phyloP scores from a whole-genome alignment of 495 filamentous ascomycete genomes.

The Podospora appendiculata region DNA sequence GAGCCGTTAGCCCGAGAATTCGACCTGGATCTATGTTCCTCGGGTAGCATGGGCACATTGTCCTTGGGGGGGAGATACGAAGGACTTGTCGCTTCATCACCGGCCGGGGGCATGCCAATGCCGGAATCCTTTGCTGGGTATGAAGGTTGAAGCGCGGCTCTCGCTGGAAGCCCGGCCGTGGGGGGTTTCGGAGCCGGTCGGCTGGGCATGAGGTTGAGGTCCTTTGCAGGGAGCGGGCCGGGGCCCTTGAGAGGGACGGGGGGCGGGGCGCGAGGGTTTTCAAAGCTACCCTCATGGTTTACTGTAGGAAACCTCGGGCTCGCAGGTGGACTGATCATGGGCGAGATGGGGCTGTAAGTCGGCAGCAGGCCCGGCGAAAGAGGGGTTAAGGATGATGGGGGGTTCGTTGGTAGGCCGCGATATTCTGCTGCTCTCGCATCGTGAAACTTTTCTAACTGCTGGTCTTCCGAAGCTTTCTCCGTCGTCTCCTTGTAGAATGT shows the following conservation, averaged over 20 bases:
- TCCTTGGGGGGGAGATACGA: conserved; percentile 41
- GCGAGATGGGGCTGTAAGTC: conserved; percentile 47
- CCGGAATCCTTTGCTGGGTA: conserved; percentile 44
- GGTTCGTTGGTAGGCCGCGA: conserved; percentile 31
- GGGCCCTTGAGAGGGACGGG: conserved; percentile 61
- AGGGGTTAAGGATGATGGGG: conserved; percentile 32
- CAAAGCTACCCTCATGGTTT: conserved; percentile 88
- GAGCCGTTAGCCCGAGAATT: conserved; percentile 44
- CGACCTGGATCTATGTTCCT: conserved; percentile 47
- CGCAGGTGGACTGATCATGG: conserved; percentile 71
- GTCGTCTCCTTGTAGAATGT: conserved; percentile 92
- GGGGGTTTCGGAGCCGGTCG: conserved; percentile 63
- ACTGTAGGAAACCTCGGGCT: conserved; percentile 84
- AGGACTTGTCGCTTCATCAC: conserved; percentile 40
- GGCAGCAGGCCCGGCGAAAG: conserved; percentile 39
- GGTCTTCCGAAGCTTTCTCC: conserved; percentile 70
- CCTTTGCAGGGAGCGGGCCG: conserved; percentile 34
- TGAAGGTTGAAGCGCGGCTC: conserved; percentile 40
- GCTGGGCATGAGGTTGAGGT: conserved; percentile 51
- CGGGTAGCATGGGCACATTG: conserved; percentile 42
- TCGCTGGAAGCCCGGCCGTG: conserved; percentile 32
- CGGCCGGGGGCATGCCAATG: conserved; percentile 44
- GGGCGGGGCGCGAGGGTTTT: conserved; percentile 89
- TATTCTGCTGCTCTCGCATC: conserved; percentile 60
- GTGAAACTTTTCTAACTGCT: conserved; percentile 92